phyloP scores from a whole-genome alignment of 768 basidiomycete genomes.

The Mycena polygramma region DNA sequence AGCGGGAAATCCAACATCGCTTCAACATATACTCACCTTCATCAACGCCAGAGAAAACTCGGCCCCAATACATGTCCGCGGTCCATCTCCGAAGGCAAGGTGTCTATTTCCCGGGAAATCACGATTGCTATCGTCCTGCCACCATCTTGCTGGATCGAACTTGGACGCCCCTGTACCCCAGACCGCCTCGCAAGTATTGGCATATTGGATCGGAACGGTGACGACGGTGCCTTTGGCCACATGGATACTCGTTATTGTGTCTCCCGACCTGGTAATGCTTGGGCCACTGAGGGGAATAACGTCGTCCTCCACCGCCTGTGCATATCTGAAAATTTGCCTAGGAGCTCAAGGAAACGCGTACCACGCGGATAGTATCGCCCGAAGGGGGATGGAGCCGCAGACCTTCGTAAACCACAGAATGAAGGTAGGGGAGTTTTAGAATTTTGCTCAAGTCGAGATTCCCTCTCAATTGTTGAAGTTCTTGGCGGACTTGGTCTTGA shows the following conservation, averaged over 20 bases:
- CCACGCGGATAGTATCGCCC: constrained; percentile 42
- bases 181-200: constrained; percentile 52
- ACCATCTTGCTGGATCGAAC: constrained; percentile 56
- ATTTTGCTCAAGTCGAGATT: constrained; percentile 29
- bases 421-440: constrained; percentile 48
- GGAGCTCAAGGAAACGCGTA: constrained; percentile 4
- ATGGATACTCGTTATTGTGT: constrained; percentile 41
- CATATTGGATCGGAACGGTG: constrained; percentile 46
- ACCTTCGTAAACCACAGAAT: constrained; percentile 49
- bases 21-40: constrained; percentile 46
- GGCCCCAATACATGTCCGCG: constrained; percentile 50
- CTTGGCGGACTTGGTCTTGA: constrained; percentile 47
- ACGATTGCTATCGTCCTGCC: constrained; percentile 41
- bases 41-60: constrained; percentile 51
- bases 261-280: constrained; percentile 38
- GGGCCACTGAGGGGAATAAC: constrained; percentile 50
- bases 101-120: constrained; percentile 51
- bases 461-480: constrained; percentile 38
- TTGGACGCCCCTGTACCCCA: constrained; percentile 56
- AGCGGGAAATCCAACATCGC: background rate
- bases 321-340: background rate
- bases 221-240: constrained; percentile 51
- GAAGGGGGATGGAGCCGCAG: constrained; percentile 50
- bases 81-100: constrained; percentile 55
- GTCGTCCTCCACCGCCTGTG: constrained; percentile 50